Conservation (phyloP, 1,139 yeast species). For the Kodamaea sp. region DNA sequence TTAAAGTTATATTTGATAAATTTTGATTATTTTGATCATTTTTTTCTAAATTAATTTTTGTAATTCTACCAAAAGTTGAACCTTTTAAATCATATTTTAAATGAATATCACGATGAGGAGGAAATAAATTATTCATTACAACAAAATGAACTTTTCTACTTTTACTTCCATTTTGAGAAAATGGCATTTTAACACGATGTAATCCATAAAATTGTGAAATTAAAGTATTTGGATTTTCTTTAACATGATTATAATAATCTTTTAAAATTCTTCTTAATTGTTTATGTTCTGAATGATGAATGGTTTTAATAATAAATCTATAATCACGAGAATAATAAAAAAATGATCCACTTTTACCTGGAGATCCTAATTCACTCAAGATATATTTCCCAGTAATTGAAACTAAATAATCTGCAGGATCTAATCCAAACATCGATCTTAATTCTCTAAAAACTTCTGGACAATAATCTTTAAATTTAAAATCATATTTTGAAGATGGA, state of each 20-base stretch:
- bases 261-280: constrained; percentile 72
- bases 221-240: constrained; percentile 80
- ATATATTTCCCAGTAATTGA: constrained; percentile 92
- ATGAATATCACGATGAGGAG: constrained; percentile 89
- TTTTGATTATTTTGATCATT: constrained; percentile 18
- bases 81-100: constrained; percentile 90
- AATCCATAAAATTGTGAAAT: constrained; percentile 93
- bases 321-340: constrained; percentile 93
- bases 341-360: constrained; percentile 96
- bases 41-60: constrained; percentile 28
- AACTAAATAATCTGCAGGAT: constrained; percentile 92
- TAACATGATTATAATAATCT: constrained; percentile 79
- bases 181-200: constrained; percentile 89
- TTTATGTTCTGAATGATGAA: constrained; percentile 88
- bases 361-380: constrained; percentile 87
- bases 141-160: constrained; percentile 84
- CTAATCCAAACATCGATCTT: constrained; percentile 74
- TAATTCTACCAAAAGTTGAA: constrained; percentile 79
- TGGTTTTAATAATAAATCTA: constrained; percentile 91
- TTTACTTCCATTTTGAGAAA: constrained; percentile 33
- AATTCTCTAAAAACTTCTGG: constrained; percentile 93
- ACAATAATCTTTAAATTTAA: constrained; percentile 93
- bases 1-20: constrained; percentile 48
- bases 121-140: constrained; percentile 96
- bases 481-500: constrained; percentile 91